phyloP scores from a whole-genome alignment of 345 rosid genomes.

The Lumnitzera littorea region DNA sequence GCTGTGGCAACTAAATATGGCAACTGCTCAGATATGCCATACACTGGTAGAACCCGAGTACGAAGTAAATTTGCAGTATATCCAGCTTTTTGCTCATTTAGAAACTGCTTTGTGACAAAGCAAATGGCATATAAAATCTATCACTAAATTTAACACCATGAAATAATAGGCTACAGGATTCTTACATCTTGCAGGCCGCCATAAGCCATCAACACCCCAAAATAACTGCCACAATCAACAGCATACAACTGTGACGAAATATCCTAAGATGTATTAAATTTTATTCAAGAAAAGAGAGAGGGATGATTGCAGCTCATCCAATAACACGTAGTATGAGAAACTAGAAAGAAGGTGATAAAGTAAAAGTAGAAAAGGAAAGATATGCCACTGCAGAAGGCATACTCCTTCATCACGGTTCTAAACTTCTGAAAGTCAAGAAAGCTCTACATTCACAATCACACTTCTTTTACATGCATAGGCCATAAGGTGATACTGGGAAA shows the following conservation, averaged over 20 bases:
- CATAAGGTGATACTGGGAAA: no score
- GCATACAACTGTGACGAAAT: constrained; percentile 14
- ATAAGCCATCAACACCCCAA: constrained; percentile 79
- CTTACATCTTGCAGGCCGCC: constrained; percentile 90
- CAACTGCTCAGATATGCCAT: constrained; percentile 30
- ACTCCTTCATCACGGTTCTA: no score
- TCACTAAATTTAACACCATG: neutral
- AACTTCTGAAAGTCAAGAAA: no score
- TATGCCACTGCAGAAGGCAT: no score
- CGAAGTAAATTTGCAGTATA: constrained; percentile 40
- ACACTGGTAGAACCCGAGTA: constrained; percentile 58
- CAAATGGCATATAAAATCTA: neutral
- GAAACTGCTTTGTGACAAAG: constrained; percentile 42
- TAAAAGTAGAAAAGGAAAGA: no score
- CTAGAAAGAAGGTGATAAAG: no score
- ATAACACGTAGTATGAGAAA: no score
- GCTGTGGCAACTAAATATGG: constrained; percentile 82
- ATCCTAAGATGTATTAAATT: neutral
- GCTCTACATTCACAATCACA: no score
- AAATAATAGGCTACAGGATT: constrained; percentile 15
- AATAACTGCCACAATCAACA: constrained; percentile 49
- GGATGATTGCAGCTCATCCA: no score
- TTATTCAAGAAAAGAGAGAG: neutral
- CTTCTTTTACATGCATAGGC: no score
- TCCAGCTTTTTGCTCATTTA: constrained; percentile 57